Conservation (phyloP, 495 filamentous ascomycete species). For the Lophium mytilinum region DNA sequence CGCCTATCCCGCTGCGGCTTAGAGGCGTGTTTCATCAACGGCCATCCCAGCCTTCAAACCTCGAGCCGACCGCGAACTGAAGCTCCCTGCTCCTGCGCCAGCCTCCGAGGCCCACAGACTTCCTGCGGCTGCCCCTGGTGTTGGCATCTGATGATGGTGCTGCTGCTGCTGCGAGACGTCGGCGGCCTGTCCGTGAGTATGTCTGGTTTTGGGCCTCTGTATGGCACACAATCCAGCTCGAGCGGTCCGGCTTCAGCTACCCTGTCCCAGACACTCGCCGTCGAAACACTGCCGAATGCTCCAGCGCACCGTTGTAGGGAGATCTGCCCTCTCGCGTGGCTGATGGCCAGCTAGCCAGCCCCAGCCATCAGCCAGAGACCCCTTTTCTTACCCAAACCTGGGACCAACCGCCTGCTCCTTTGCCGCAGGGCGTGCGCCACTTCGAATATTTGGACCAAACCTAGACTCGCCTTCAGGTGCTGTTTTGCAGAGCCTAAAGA, state of each 20-base stretch:
- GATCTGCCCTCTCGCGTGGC: background rate
- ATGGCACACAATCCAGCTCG: no score
- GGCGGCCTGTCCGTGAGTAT: no score
- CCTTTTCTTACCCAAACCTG: background rate
- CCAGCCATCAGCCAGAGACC: background rate
- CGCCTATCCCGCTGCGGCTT: slow-evolving; percentile 10
- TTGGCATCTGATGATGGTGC: slow-evolving; percentile 1
- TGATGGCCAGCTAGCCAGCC: background rate
- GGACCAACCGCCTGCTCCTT: no score
- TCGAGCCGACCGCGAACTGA: slow-evolving; percentile 4
- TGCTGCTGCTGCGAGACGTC: no score
- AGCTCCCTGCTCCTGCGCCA: slow-evolving; percentile 5
- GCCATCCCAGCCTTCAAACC: background rate
- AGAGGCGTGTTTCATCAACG: slow-evolving; percentile 17
- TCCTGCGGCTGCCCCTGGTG: slow-evolving; percentile 9
- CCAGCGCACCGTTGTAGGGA: background rate
- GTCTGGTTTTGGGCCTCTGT: no score
- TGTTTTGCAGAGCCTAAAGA: no score
- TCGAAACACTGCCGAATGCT: no score
- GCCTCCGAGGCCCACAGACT: slow-evolving; percentile 4
- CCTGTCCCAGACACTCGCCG: no score
- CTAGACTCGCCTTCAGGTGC: no score
- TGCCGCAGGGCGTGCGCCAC: no score
- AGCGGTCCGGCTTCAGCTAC: no score
- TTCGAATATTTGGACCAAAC: no score